Evolutionary conservation across 768 basidiomycete species (phyloP).

Genomic region (Suillus clintonianus): DNA sequence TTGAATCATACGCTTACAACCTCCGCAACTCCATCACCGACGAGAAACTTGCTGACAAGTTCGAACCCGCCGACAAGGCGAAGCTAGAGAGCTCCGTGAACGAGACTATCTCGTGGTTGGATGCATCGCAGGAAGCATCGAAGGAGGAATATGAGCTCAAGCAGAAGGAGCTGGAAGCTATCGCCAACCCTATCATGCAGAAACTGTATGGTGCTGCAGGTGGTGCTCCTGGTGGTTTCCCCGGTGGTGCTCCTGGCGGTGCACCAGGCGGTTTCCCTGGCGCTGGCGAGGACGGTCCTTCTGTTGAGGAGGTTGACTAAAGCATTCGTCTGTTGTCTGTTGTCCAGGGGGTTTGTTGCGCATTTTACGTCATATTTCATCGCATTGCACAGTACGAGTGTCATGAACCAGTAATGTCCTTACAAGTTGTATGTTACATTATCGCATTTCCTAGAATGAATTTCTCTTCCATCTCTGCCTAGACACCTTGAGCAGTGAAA

Average conservation of each 20-base stretch:
- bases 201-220: constrained; percentile 67
- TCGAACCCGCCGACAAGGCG: constrained; percentile 82
- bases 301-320: constrained; percentile 90
- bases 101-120: constrained; percentile 85
- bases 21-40: constrained; percentile 87
- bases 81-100: constrained; percentile 82
- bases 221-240: constrained; percentile 56
- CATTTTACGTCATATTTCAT: constrained; percentile 22
- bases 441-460: constrained; percentile 30
- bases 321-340: constrained; percentile 12
- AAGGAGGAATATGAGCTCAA: constrained; percentile 93
- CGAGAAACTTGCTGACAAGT: constrained; percentile 85
- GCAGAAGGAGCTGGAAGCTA: constrained; percentile 88
- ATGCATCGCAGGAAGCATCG: constrained; percentile 82
- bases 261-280: constrained; percentile 38
- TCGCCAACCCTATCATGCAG: constrained; percentile 79
- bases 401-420: constrained; percentile 30
- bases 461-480: constrained; percentile 1
- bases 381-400: constrained; percentile 32
- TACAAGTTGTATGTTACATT: constrained; percentile 32
- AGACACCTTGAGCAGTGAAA: not conserved
- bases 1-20: constrained; percentile 96
- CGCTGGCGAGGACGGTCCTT: constrained; percentile 80
- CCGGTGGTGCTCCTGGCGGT: constrained; percentile 55
- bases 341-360: constrained; percentile 14